These are phyloP conservation scores for Hondaea fermentalgiana DNA, from an alignment of 108 stramenopile genomes.

Conservation along the genomic window DNA sequence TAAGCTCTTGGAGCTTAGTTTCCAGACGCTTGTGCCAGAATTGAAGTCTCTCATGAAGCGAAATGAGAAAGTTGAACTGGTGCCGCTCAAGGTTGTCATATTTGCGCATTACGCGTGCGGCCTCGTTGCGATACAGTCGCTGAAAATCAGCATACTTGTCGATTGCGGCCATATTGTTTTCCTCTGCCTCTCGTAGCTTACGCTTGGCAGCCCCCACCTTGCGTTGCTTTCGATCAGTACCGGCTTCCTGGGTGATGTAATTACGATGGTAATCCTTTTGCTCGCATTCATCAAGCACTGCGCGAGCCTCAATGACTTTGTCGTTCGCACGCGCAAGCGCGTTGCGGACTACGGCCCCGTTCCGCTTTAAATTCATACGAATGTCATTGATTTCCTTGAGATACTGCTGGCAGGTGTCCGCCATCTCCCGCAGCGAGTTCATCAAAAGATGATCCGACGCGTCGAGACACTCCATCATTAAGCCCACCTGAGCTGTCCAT, in stretches of 20 bases:
- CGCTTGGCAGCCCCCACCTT: not conserved
- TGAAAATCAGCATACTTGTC: not conserved
- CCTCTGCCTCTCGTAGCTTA: not conserved
- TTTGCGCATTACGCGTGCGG: not conserved
- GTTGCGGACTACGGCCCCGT: not conserved
- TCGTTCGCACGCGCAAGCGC: not conserved
- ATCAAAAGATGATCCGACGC: not conserved
- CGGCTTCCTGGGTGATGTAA: not conserved
- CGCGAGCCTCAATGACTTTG: not conserved
- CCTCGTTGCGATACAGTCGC: not conserved
- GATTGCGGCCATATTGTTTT: not conserved
- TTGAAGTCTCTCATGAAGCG: not conserved
- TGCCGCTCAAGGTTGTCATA: not conserved
- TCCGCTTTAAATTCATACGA: not conserved
- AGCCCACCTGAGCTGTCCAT: not conserved
- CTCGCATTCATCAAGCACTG: not conserved
- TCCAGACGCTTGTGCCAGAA: slow-evolving; percentile 3
- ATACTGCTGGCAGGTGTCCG: not conserved
- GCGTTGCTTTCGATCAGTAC: not conserved
- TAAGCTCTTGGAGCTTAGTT: not conserved
- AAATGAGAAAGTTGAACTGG: slow-evolving; percentile 3
- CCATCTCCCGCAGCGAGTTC: not conserved
- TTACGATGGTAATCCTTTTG: not conserved
- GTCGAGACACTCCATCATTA: not conserved
- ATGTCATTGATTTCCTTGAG: not conserved